Base-by-base conservation (phyloP, 345 rosid species). In the Stellera chamaejasme region DNA sequence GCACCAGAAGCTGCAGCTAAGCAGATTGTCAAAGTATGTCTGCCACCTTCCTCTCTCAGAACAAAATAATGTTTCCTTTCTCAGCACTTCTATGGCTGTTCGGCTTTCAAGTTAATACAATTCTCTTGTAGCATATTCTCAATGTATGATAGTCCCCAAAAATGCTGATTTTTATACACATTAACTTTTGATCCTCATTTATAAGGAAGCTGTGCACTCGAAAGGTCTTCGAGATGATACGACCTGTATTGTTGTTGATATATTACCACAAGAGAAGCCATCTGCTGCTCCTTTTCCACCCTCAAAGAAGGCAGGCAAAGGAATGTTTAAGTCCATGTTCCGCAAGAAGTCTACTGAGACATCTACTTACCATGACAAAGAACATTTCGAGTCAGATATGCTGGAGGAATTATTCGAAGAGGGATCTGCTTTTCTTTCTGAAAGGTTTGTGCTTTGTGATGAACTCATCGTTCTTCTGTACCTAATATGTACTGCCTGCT, bases 221-320 rank as follows among this genome's bases (percentile, higher is more conserved):
- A 90, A 87, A 72, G 99, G 99, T 64, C 85, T 94, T 62, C 74
- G 97, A 58, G 99, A 94, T 80, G 99, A 94, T 69, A 94, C 99
- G 47, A 90, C 99, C 56, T 94, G 96, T 75, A 94, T 94, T 60
- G 99, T 94, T 59, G 66, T 94, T 65, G 99, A 94, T 63, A 82
- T 94, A 70, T 68, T 85, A 59, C 87, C 90, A 7, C 73, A 58
- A 12, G 99, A 94, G 74, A 94, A 90, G 72, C 95, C 87, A 26
- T 61, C 75, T 14, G 82, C 85, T 70, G 82, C 85, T 70, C 76
- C 90, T 48, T 49, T 78, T 53, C 95, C 85, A 13, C 75, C 81
- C 27, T 82, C 85, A 0, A 94, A 75, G 69, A 94, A 77, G 81
- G 84, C 69, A 56, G 89, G 82, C 36, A 90, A 83, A 85, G 83